Percentiles rank a stretch among this genome's conserved stretches.
phyloP scores from a whole-genome alignment of 768 basidiomycete species.

The Hysterangium stoloniferum region DNA sequence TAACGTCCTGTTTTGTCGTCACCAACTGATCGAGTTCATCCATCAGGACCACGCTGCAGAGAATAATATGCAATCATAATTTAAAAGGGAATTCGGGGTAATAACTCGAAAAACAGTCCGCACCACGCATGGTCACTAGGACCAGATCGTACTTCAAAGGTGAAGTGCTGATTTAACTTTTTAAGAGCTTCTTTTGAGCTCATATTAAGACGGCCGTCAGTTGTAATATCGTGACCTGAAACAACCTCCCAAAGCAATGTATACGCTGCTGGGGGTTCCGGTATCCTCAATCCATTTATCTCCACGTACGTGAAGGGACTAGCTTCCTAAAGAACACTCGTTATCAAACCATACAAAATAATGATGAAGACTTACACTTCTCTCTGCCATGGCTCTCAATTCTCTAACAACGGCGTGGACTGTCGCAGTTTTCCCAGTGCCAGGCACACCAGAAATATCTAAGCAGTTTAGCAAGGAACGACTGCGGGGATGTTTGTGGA shows the following conservation, averaged over 20 bases:
- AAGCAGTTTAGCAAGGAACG: not conserved
- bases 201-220: constrained; percentile 56
- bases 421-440: constrained; percentile 95
- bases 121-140: constrained; percentile 88
- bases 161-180: constrained; percentile 72
- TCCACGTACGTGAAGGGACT: constrained; percentile 95
- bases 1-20: constrained; percentile 93
- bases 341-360: not conserved
- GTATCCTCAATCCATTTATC: constrained; percentile 91
- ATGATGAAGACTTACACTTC: constrained; percentile 44
- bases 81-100: constrained; percentile 1
- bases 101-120: constrained; percentile 21
- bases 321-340: constrained; percentile 54
- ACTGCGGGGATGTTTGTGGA: constrained; percentile 12
- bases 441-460: constrained; percentile 99
- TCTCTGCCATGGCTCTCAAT: constrained; percentile 80
- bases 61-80: too few species aligned
- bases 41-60: constrained; percentile 84
- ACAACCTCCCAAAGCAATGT: constrained; percentile 87
- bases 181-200: constrained; percentile 78
- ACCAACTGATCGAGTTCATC: constrained; percentile 97
- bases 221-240: constrained; percentile 64
- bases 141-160: constrained; percentile 50
- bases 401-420: constrained; percentile 90
- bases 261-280: constrained; percentile 91